Base-by-base conservation (phyloP, 2,329 filamentous ascomycete genomes). In the Beauveria bassiana region DNA sequence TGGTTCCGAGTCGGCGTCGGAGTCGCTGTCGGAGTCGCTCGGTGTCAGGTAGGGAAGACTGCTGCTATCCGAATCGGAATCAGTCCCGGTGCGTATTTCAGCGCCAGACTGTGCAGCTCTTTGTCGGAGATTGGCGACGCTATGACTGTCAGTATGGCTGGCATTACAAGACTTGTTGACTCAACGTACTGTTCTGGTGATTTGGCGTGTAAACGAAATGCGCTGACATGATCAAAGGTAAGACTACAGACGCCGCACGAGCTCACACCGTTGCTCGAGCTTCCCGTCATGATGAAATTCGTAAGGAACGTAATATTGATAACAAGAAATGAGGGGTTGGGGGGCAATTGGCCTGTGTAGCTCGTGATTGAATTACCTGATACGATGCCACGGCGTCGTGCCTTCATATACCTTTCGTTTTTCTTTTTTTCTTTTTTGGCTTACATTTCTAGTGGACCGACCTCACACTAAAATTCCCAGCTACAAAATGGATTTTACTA, bases 171-270 rank as follows among this genome's bases (percentile, higher is more conserved):
- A 16, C 34, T 6, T 6, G 34, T 38, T 38, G 12, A 5, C 34
- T 14, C 6, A 24, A 53, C 43, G 4, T 51, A 63, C 61, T 63
- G 61, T 12, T 59, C 61, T 43, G 49, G 20, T 18, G 49, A 55
- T 49, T 59, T 59, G 42, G 61, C 61, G 22, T 63, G 61, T 18
- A 43, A 20, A 22, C 61, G 61, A 26, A 54, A 60, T 50, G 56
- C 55, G 43, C 34, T 51, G 7, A 52, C 47, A 7, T 20, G 55
- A 6, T 45, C 34, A 24, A 63, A 63, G 5, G 43, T 34, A n/a
- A 63, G 18, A 26, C 43, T 51, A 28, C 61, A 63, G 22, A 28
- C 43, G n/a, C 57, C 40, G 40, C 57, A 60, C n/a, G 57, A 52
- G 49, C 57, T 60, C 2, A 26, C 24, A n/a, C 56, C 22, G 26